Evolutionary conservation across 2,329 filamentous ascomycete genomes (phyloP).

Genomic region (Stachybotrys echinatus): DNA sequence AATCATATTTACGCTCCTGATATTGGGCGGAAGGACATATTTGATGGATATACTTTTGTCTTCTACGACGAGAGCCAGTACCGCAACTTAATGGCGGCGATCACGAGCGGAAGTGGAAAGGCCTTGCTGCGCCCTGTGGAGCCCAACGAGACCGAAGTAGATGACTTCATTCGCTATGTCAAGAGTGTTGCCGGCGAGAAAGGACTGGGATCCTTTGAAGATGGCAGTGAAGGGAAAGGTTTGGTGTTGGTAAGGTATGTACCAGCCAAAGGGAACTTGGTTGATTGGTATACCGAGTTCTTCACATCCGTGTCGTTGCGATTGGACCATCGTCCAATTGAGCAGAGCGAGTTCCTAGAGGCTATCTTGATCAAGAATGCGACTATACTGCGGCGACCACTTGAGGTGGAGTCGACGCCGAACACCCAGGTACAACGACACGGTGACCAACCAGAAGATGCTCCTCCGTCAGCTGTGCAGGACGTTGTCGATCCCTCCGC

Average conservation of each 20-base stretch:
- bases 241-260: slow-evolving; percentile 75
- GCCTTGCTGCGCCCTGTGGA: slow-evolving; percentile 61
- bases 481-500: slow-evolving; percentile 6
- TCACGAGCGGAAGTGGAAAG: slow-evolving; percentile 80
- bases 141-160: slow-evolving; percentile 58
- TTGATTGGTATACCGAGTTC: slow-evolving; percentile 66
- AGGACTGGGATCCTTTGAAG: slow-evolving; percentile 57
- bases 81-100: slow-evolving; percentile 66
- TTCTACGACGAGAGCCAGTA: slow-evolving; percentile 76
- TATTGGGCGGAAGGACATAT: slow-evolving; percentile 60
- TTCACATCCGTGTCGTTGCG: slow-evolving; percentile 63
- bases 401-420: slow-evolving; percentile 43
- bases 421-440: slow-evolving; percentile 12
- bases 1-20: slow-evolving; percentile 70
- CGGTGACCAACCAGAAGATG: background rate
- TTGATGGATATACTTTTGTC: slow-evolving; percentile 83
- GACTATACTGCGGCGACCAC: slow-evolving; percentile 61
- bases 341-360: slow-evolving; percentile 89
- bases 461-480: background rate
- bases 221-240: slow-evolving; percentile 60
- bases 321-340: slow-evolving; percentile 75
- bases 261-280: slow-evolving; percentile 46
- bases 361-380: slow-evolving; percentile 80
- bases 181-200: slow-evolving; percentile 71
- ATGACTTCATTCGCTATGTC: slow-evolving; percentile 75